A percentile compares a stretch with the other conserved stretches of the same genome.
Conservation (phyloP, 371 early-diverging fungal genomes). For the Chytridium lagenaria region DNA sequence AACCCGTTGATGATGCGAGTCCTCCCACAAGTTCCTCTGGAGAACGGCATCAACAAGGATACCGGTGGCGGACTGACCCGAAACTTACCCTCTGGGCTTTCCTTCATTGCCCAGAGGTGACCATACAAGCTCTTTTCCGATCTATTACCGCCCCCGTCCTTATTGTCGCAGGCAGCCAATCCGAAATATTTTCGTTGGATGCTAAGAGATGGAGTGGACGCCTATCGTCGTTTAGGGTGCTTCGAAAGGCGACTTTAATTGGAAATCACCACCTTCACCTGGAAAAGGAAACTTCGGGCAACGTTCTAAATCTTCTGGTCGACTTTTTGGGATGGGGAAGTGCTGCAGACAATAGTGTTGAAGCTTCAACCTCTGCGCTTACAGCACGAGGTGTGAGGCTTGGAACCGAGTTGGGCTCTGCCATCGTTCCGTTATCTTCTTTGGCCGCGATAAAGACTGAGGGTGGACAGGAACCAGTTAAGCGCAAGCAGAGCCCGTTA, state of each 20-base stretch:
- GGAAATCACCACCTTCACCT: constrained; percentile 42
- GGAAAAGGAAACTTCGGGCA: constrained; percentile 34
- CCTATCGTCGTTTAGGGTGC: constrained; percentile 21
- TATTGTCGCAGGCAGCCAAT: constrained; percentile 22
- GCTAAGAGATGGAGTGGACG: constrained; percentile 15
- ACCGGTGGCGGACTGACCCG: constrained; percentile 37
- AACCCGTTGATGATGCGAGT: constrained; percentile 14
- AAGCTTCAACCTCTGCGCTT: too few species aligned
- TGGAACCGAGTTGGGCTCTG: constrained; percentile 13
- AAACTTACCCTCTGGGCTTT: constrained; percentile 37
- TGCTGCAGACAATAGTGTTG: neutral
- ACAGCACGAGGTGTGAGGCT: neutral
- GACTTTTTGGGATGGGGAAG: constrained; percentile 28
- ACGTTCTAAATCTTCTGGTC: constrained; percentile 22
- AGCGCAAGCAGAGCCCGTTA: neutral
- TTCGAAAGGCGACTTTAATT: constrained; percentile 28
- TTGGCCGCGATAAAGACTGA: neutral
- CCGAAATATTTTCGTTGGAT: constrained; percentile 26
- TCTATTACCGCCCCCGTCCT: constrained; percentile 32
- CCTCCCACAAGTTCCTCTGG: neutral
- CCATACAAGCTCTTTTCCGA: constrained; percentile 22
- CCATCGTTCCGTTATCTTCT: neutral
- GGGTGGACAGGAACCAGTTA: neutral
- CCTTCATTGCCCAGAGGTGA: constrained; percentile 35
- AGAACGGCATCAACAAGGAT: neutral